These are phyloP conservation scores for Castanea mollissima DNA, from an alignment of 306 rosid species.

Conservation along the genomic window DNA sequence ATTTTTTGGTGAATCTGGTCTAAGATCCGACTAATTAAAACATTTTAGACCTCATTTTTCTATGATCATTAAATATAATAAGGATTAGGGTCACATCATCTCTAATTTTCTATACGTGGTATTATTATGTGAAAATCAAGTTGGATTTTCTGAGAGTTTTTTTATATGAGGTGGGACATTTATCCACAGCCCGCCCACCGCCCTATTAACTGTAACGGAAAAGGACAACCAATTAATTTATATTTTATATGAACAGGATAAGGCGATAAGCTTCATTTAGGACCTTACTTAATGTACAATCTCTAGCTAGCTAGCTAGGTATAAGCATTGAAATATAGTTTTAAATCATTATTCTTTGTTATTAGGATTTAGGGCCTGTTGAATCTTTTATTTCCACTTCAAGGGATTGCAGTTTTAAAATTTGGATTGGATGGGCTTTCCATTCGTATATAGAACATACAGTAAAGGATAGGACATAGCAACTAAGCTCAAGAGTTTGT, in stretches of 20 bases:
- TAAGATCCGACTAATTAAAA: no score
- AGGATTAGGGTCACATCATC: conserved; percentile 1
- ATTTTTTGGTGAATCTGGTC: background rate
- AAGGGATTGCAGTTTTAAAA: background rate
- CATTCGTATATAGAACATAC: no score
- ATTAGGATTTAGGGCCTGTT: background rate
- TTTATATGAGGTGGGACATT: conserved; percentile 13
- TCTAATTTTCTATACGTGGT: background rate
- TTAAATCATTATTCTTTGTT: background rate
- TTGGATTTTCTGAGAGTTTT: conserved; percentile 2
- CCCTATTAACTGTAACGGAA: conserved; percentile 14
- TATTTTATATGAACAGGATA: background rate
- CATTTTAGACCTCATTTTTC: no score
- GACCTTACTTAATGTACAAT: background rate
- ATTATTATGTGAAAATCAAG: background rate
- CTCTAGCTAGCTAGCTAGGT: background rate
- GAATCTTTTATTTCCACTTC: background rate
- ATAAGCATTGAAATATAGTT: background rate
- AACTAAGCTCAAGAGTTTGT: no score
- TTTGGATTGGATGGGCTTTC: no score
- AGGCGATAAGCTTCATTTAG: background rate
- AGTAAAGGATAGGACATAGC: no score
- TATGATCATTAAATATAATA: background rate
- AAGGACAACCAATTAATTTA: background rate
- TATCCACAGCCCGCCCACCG: conserved; percentile 20